These are phyloP conservation scores for Begonia loranthoides DNA, from an alignment of 306 rosid species.

Conservation along the genomic window DNA sequence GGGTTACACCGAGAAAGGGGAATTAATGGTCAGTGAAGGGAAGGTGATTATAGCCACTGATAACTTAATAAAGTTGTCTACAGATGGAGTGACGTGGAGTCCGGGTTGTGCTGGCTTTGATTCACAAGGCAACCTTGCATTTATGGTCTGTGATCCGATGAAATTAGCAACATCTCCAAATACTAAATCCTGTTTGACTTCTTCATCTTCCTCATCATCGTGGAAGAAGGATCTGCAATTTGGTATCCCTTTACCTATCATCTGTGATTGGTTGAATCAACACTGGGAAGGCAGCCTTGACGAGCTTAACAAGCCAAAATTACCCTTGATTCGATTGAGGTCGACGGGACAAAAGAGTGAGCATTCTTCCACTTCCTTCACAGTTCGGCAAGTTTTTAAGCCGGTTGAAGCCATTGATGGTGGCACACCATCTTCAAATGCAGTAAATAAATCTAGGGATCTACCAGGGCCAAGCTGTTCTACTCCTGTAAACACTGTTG, in stretches of 20 bases:
- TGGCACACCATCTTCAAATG: constrained; percentile 62
- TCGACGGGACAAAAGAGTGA: constrained; percentile 74
- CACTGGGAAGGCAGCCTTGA: constrained; percentile 99
- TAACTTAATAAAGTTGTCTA: constrained; percentile 80
- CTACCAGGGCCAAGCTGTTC: constrained; percentile 37
- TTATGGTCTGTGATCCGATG: constrained; percentile 99
- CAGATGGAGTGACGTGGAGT: constrained; percentile 70
- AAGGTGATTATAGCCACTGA: constrained; percentile 94
- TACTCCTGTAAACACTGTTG: constrained; percentile 32
- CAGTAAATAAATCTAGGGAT: constrained; percentile 33
- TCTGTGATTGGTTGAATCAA: constrained; percentile 95
- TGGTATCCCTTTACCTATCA: constrained; percentile 81
- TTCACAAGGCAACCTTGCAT: constrained; percentile 82
- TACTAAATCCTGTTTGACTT: constrained; percentile 70
- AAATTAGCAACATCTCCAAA: constrained; percentile 88
- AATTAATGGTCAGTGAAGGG: constrained; percentile 75
- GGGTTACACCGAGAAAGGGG: constrained; percentile 66
- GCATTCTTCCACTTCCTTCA: constrained; percentile 81
- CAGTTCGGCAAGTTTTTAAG: constrained; percentile 72
- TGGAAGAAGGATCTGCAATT: constrained; percentile 91
- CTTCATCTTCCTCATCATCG: constrained; percentile 62
- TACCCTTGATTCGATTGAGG: constrained; percentile 84
- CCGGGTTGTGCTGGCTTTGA: constrained; percentile 98
- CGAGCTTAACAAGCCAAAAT: constrained; percentile 86
- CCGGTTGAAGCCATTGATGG: constrained; percentile 49